A percentile compares a stretch with the other conserved stretches of the same genome.
Evolutionary conservation across 2,329 filamentous ascomycete genomes (phyloP).

Genomic region (Colletotrichum phormii): DNA sequence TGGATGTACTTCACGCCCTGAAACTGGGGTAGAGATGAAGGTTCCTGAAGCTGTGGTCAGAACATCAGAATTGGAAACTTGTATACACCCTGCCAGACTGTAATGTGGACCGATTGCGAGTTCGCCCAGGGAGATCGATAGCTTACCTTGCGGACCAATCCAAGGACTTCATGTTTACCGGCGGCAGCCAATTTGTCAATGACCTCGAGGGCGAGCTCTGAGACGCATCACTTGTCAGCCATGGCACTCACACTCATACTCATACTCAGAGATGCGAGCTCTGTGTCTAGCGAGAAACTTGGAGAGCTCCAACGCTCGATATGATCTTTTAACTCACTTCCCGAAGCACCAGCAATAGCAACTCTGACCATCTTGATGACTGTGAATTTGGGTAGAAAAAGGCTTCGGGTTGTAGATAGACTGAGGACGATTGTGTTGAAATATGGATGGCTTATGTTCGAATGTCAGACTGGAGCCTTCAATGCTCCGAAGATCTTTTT

Average conservation of each 20-base stretch:
- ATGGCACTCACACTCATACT: not conserved
- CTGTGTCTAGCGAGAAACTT: not conserved
- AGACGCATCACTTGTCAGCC: not conserved
- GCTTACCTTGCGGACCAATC: conserved; percentile 43
- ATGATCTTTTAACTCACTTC: conserved; percentile 4
- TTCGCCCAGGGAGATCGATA: rapidly evolving
- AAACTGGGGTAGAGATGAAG: conserved; percentile 26
- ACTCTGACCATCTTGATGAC: conserved; percentile 29
- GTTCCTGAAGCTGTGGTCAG: conserved; percentile 28
- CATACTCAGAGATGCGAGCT: not conserved
- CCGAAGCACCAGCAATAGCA: conserved; percentile 33
- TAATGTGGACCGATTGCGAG: not conserved
- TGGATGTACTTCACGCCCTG: conserved; percentile 52
- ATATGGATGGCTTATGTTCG: not conserved
- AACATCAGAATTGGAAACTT: not conserved
- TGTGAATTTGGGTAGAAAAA: not conserved
- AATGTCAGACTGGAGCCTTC: not conserved
- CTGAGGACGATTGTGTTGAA: not conserved
- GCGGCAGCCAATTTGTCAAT: conserved; percentile 36
- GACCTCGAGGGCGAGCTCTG: conserved; percentile 39
- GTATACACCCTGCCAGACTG: too few species aligned
- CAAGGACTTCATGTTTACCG: conserved; percentile 40
- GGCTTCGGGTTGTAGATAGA: not conserved
- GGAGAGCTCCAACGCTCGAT: too few species aligned
- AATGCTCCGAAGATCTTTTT: not conserved